Percentiles rank a stretch among this genome's conserved stretches.
Evolutionary conservation across 108 stramenopile species (phyloP).

Genomic region (Chaetoceros muelleri): DNA sequence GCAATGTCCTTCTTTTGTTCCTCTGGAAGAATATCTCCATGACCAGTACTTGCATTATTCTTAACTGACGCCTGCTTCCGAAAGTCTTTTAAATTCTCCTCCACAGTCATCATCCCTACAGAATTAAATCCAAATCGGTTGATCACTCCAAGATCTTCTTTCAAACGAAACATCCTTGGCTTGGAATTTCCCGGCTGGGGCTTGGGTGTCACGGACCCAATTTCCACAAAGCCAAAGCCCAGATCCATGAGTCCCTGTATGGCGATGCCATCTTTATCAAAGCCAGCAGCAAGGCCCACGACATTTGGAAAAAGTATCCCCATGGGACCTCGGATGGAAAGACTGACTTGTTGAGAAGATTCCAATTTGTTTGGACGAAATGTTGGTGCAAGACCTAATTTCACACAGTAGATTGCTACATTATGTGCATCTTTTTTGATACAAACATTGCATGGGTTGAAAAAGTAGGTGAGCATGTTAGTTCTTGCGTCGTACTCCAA

Average conservation of each 20-base stretch:
- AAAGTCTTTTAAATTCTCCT: conserved; percentile 37
- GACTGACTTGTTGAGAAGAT: conserved; percentile 7
- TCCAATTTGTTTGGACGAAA: conserved; percentile 18
- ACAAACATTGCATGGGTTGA: neutral
- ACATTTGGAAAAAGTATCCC: conserved; percentile 46
- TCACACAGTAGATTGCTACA: conserved; percentile 37
- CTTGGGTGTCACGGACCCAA: conserved; percentile 85
- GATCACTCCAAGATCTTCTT: conserved; percentile 84
- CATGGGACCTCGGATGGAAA: conserved; percentile 2
- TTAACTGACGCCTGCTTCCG: conserved; percentile 10
- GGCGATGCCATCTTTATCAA: conserved; percentile 88
- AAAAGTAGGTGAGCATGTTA: conserved; percentile 30
- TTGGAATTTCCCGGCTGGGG: conserved; percentile 93
- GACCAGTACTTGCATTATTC: neutral
- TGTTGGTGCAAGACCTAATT: conserved; percentile 31
- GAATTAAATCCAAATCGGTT: conserved; percentile 96
- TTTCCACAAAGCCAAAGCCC: conserved; percentile 86
- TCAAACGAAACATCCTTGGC: conserved; percentile 89
- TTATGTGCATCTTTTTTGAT: conserved; percentile 20
- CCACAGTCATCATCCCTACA: conserved; percentile 52
- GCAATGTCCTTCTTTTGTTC: neutral
- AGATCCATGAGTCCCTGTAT: conserved; percentile 61
- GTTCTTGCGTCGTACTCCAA: too few species aligned
- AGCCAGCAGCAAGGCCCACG: conserved; percentile 93
- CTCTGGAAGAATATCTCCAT: neutral